Evolutionary conservation across 2,329 filamentous ascomycete species (phyloP), one percentile per base, ranked within the genome.

Genomic region (Claviceps quebecensis): DNA sequence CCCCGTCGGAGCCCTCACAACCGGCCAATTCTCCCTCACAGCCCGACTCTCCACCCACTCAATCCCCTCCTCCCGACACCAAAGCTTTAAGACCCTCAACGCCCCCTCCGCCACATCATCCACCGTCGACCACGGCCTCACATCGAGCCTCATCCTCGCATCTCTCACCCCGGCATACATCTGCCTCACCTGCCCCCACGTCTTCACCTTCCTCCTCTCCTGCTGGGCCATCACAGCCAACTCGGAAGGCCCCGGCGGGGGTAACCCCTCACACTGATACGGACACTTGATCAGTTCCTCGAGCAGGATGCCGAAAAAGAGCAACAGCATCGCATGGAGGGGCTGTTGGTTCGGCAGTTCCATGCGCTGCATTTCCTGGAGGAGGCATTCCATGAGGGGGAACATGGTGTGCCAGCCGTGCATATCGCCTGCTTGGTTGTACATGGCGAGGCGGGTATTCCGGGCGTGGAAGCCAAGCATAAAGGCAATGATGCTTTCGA

Each of bases 401-500:
- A 75, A 62, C 48, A 77, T 64, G 52, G 64, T 67, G 41, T 64
- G 60, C 73, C 73, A 77, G 34, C 62, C 58, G 2, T 55, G 56
- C 6, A 68, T 59, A 43, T 77, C 73, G 49, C 61, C 63, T 29
- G 65, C 60, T 55, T 69, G 71, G 48, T 69, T 69, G 50, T 72
- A 68, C n/a, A 74, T 56, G 26, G 65, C 61, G 4, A 73, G 69
- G 11, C 63, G 63, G 45, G 72, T 67, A 61, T 73, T 73, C 45
- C 73, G 63, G 2, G 72, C 67, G 54, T 76, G 69, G 61, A 80
- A 79, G 1, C 71, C 69, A 14, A 76, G 64, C 65, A 80, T 73
- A 56, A 77, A 81, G 5, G 72, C 69, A 50, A 77, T 60, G 19
- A 74, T 67, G 60, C 74, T 73, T 57, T 77, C 74, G 8, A 77